phyloP scores from a whole-genome alignment of 2,329 filamentous ascomycete species.

The Alternaria consortialis region DNA sequence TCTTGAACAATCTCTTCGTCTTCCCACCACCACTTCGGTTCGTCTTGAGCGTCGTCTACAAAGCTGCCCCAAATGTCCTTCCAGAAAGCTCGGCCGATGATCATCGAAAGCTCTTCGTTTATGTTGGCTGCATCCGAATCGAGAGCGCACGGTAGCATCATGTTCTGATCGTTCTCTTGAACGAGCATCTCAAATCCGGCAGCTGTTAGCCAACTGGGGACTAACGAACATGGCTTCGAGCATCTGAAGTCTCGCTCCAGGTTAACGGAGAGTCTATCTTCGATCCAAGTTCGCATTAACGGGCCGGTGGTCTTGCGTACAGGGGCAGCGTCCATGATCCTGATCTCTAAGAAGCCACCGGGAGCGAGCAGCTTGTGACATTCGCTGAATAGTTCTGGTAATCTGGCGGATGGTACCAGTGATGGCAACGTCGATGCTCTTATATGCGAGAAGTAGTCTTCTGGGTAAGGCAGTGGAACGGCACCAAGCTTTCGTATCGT shows the following conservation, averaged over 20 bases:
- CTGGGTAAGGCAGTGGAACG: constrained; percentile 61
- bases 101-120: constrained; percentile 43
- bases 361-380: constrained; percentile 65
- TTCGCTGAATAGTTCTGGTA: constrained; percentile 65
- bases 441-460: constrained; percentile 48
- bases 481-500: constrained; percentile 47
- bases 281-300: constrained; percentile 67
- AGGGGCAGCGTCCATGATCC: constrained; percentile 70
- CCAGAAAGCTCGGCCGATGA: constrained; percentile 50
- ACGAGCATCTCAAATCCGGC: constrained; percentile 57
- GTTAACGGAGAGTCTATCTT: constrained; percentile 67
- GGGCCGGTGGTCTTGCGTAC: constrained; percentile 65
- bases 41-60: constrained; percentile 41
- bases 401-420: constrained; percentile 64
- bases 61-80: constrained; percentile 50
- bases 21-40: constrained; percentile 52
- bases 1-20: constrained; percentile 49
- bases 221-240: constrained; percentile 65
- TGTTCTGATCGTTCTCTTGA: constrained; percentile 31
- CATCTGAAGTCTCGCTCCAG: constrained; percentile 68
- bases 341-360: constrained; percentile 66
- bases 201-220: constrained; percentile 68
- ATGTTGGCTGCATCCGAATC: constrained; percentile 30
- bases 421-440: constrained; percentile 63
- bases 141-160: constrained; percentile 45